A percentile compares a stretch with the other conserved stretches of the same genome.
phyloP scores from a whole-genome alignment of 495 filamentous ascomycete genomes.

The Achaetomiella virescens region DNA sequence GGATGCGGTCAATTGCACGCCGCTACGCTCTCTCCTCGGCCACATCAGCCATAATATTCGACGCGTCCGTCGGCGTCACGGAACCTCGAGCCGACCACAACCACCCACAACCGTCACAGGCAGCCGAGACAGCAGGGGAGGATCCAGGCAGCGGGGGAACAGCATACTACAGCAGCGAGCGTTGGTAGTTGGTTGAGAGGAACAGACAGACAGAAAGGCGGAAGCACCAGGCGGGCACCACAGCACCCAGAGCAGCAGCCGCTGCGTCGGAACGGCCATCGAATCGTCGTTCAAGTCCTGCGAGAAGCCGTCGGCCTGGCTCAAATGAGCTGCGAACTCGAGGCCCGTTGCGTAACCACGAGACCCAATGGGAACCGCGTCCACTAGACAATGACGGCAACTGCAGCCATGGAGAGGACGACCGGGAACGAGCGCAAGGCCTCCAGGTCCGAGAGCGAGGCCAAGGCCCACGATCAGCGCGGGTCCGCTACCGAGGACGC shows the following conservation, averaged over 20 bases:
- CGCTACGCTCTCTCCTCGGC: background rate
- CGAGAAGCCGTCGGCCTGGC: slow-evolving; percentile 44
- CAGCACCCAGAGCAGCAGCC: slow-evolving; percentile 7
- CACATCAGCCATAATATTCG: background rate
- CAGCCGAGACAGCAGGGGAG: slow-evolving; percentile 3
- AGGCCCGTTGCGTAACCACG: slow-evolving; percentile 46
- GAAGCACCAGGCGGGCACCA: background rate
- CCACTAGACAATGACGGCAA: slow-evolving; percentile 34
- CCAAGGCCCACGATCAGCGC: slow-evolving; percentile 41
- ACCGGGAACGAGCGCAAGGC: slow-evolving; percentile 46
- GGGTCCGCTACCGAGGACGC: slow-evolving; percentile 36
- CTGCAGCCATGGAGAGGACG: slow-evolving; percentile 43
- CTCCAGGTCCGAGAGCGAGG: slow-evolving; percentile 41
- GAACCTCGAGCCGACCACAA: slow-evolving; percentile 9
- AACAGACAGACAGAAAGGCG: background rate
- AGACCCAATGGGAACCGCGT: slow-evolving; percentile 43
- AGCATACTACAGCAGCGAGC: background rate
- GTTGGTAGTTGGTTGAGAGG: background rate
- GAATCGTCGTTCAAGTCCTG: slow-evolving; percentile 33
- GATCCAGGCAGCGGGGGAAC: background rate
- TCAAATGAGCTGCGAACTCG: slow-evolving; percentile 44
- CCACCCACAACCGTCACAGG: background rate
- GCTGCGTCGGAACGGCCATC: slow-evolving; percentile 27
- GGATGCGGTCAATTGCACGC: slow-evolving; percentile 11
- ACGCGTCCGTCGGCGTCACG: background rate